Conservation (phyloP, 352 stramenopile genomes). For the Pythium sp. region DNA sequence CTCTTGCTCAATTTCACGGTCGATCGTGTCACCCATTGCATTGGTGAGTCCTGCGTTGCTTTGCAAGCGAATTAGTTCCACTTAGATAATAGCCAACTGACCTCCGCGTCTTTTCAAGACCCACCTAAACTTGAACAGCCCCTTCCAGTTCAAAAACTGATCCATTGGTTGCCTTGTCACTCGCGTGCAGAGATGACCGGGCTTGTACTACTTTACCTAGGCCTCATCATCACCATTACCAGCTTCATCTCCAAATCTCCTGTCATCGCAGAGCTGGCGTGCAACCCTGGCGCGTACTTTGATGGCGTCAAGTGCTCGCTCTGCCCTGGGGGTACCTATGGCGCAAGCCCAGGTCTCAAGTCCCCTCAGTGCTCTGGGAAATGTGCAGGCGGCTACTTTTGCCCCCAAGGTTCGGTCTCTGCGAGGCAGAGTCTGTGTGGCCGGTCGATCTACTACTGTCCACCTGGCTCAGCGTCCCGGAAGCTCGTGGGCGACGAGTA, state of each 20-base stretch:
- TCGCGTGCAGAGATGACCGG: not conserved
- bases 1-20: constrained; percentile 7
- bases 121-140: not conserved
- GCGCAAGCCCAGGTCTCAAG: constrained; percentile 33
- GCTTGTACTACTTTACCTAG: not conserved
- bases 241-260: not conserved
- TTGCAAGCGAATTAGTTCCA: not conserved
- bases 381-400: constrained; percentile 54
- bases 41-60: not conserved
- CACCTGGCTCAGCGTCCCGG: constrained; percentile 38
- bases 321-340: constrained; percentile 55
- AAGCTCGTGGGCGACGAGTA: constrained; percentile 42
- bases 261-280: constrained; percentile 23
- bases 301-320: constrained; percentile 33
- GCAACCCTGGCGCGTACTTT: constrained; percentile 47
- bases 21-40: not conserved
- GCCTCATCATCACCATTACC: not conserved
- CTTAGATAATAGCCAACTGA: not conserved
- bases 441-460: constrained; percentile 54
- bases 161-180: not conserved
- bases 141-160: not conserved
- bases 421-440: constrained; percentile 48
- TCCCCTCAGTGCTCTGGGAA: constrained; percentile 41
- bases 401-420: constrained; percentile 54
- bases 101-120: constrained; percentile 5